These are phyloP conservation scores for Solanum corneliomulleri DNA, from an alignment of 257 asterid species.

Conservation along the genomic window DNA sequence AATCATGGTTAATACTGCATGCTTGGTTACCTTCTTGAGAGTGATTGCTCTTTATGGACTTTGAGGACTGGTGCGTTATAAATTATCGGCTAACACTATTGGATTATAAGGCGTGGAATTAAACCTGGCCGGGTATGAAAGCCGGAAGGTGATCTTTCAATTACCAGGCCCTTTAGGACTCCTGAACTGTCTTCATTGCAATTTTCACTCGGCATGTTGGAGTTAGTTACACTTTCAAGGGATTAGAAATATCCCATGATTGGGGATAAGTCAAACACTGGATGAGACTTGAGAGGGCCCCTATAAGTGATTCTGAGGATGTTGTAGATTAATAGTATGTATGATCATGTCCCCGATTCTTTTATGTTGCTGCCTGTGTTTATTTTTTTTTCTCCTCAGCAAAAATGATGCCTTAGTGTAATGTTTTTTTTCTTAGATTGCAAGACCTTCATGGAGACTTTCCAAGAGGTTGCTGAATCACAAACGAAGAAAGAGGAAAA, in stretches of 20 bases:
- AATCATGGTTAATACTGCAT: background rate
- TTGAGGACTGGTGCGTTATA: background rate
- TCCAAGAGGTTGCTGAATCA: slow-evolving; percentile 38
- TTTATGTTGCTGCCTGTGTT: background rate
- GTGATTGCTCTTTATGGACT: background rate
- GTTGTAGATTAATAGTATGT: background rate
- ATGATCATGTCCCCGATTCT: background rate
- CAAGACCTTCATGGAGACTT: slow-evolving; percentile 31
- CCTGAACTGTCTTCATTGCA: background rate
- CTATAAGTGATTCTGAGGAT: background rate
- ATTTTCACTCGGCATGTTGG: background rate
- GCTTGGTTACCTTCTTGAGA: background rate
- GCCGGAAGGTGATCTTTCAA: background rate
- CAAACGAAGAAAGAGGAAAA: slow-evolving; percentile 23
- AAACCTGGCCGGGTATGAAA: background rate
- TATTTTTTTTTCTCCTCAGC: background rate
- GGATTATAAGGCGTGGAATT: background rate
- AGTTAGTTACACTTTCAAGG: background rate
- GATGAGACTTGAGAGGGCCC: background rate
- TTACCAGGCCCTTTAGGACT: background rate
- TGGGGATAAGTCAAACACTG: background rate
- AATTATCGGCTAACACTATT: background rate
- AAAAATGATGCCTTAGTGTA: background rate
- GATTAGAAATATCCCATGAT: background rate
- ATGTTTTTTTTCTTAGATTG: slow-evolving; percentile 19